Conservation (phyloP, 202 grass and related monocot genomes). For the Musa balbisiana region DNA sequence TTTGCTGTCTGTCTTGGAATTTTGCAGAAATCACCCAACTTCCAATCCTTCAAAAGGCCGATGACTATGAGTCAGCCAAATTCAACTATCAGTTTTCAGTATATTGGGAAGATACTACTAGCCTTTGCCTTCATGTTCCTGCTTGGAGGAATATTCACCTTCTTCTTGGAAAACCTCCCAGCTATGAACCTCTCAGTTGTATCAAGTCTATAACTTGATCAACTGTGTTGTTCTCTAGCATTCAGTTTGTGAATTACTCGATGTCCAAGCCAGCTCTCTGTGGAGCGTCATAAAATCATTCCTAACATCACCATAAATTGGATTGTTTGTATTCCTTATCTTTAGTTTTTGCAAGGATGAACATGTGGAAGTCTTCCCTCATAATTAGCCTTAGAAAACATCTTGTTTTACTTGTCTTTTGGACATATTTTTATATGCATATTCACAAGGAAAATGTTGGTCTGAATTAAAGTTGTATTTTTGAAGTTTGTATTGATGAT, state of each 20-base stretch:
- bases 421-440: no score
- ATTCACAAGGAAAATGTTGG: no score
- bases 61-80: not conserved
- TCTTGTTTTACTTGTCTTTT: no score
- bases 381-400: no score
- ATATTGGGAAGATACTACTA: slow-evolving; percentile 51
- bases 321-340: no score
- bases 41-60: slow-evolving; percentile 20
- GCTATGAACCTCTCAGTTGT: slow-evolving; percentile 27
- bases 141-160: slow-evolving; percentile 57
- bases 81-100: slow-evolving; percentile 13
- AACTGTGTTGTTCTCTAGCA: not conserved
- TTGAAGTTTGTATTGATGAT: no score
- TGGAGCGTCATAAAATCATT: no score
- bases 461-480: no score
- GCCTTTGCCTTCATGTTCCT: slow-evolving; percentile 68
- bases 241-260: not conserved
- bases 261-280: no score
- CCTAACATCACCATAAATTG: no score
- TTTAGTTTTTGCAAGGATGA: no score
- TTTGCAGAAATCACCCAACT: slow-evolving; percentile 25
- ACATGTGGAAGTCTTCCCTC: no score
- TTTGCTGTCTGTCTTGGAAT: slow-evolving; percentile 1
- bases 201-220: not conserved
- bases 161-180: slow-evolving; percentile 62